A percentile compares a stretch with the other conserved stretches of the same genome.
Evolutionary conservation across 1,284 basidiomycete genomes (phyloP).

Genomic region (Ganoderma sinense): DNA sequence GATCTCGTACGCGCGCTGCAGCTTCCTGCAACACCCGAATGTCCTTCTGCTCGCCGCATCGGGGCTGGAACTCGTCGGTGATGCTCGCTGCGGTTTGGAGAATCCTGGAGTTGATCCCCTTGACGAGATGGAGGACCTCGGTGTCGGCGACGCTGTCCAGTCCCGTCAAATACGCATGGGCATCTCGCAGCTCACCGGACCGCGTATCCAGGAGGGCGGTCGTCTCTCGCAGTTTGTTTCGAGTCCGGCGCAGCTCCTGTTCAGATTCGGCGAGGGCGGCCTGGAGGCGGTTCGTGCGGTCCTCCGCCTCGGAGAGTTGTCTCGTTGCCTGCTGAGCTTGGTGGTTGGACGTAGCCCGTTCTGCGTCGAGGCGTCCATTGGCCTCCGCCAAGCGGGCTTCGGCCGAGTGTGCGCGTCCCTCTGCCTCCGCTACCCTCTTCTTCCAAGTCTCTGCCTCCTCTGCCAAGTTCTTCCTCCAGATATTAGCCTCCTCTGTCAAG

Average conservation of each 20-base stretch:
- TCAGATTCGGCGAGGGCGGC: not conserved
- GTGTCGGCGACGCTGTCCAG: constrained; percentile 33
- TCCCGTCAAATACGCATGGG: constrained; percentile 31
- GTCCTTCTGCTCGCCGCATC: not conserved
- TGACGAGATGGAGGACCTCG: constrained; percentile 31
- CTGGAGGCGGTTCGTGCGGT: not conserved
- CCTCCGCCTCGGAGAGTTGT: not conserved
- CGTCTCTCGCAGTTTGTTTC: not conserved
- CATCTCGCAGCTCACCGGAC: constrained; percentile 33
- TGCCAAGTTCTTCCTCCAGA: too few relatives aligned
- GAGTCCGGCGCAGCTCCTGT: not conserved
- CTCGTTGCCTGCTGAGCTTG: not conserved
- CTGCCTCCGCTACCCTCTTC: not conserved
- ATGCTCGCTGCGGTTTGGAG: constrained; percentile 31
- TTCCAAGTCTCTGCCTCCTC: too few relatives aligned
- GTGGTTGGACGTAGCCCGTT: not conserved
- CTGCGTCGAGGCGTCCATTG: not conserved
- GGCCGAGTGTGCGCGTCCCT: too few relatives aligned
- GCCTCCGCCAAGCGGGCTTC: not conserved
- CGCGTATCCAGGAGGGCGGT: constrained; percentile 26
- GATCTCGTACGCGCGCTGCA: constrained; percentile 28
- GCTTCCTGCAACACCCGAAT: not conserved
- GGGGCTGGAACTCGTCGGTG: constrained; percentile 22
- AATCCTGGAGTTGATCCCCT: constrained; percentile 32
- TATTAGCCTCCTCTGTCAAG: too few relatives aligned